Evolutionary conservation across 2,329 filamentous ascomycete species (phyloP).

Genomic region (Penicillium sumatraense): DNA sequence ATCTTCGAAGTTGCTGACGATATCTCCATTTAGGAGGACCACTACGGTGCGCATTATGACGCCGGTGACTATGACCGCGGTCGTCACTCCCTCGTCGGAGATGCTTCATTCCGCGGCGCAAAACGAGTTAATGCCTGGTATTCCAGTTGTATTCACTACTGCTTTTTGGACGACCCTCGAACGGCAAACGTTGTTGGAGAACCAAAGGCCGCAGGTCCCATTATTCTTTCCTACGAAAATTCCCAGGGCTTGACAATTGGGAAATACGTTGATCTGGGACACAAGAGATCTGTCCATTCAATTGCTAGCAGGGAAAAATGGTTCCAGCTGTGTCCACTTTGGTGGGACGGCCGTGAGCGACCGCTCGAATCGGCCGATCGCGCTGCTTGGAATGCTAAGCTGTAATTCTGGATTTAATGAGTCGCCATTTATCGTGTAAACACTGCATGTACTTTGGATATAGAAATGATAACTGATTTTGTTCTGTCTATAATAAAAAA

Average conservation of each 20-base stretch:
- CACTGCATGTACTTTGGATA: background rate
- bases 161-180: conserved; percentile 63
- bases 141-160: conserved; percentile 62
- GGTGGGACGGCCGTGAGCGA: conserved; percentile 53
- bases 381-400: conserved; percentile 53
- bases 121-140: conserved; percentile 64
- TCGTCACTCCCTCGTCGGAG: conserved; percentile 64
- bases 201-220: conserved; percentile 71
- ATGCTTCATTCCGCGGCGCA: conserved; percentile 58
- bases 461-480: no score
- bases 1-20: background rate
- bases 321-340: conserved; percentile 51
- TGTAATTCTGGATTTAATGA: conserved; percentile 31
- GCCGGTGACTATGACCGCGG: conserved; percentile 63
- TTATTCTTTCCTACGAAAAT: conserved; percentile 74
- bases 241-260: conserved; percentile 74
- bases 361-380: conserved; percentile 52
- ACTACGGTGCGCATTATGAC: conserved; percentile 63
- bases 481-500: no score
- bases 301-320: conserved; percentile 29
- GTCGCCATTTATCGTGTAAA: background rate
- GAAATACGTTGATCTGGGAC: conserved; percentile 72
- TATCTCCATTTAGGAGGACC: conserved; percentile 55
- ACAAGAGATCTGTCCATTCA: conserved; percentile 63
- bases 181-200: conserved; percentile 63